These are phyloP conservation scores for Panus rudis DNA, from an alignment of 768 basidiomycete genomes.

Conservation along the genomic window DNA sequence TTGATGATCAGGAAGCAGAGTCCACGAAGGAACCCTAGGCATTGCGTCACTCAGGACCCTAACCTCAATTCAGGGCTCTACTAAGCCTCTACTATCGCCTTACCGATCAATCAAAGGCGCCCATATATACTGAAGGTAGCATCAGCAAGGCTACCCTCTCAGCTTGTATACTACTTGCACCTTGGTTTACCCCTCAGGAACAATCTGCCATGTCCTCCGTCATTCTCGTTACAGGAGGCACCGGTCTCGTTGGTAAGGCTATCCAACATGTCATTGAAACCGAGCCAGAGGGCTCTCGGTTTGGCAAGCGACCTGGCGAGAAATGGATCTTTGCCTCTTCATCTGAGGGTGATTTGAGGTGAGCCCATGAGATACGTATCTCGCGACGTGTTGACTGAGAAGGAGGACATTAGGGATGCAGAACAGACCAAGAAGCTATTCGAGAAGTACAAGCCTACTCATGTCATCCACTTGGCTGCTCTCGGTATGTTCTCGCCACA, in stretches of 20 bases:
- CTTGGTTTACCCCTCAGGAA: too few relatives aligned
- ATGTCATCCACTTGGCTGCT: conserved; percentile 95
- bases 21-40: too few relatives aligned
- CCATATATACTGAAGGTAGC: too few relatives aligned
- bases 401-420: conserved; percentile 44
- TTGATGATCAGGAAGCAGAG: too few relatives aligned
- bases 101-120: too few relatives aligned
- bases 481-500: conserved; percentile 48
- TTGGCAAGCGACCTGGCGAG: conserved; percentile 71
- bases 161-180: too few relatives aligned
- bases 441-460: conserved; percentile 88
- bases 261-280: conserved; percentile 73
- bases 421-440: conserved; percentile 67
- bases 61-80: too few relatives aligned
- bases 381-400: not conserved
- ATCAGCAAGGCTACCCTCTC: too few relatives aligned
- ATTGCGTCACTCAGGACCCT: too few relatives aligned
- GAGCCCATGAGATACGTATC: conserved; percentile 2
- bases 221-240: conserved; percentile 78
- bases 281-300: conserved; percentile 72
- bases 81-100: too few relatives aligned
- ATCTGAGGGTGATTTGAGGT: conserved; percentile 83
- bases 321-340: conserved; percentile 81
- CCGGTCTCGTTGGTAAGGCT: conserved; percentile 82
- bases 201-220: too few relatives aligned